phyloP scores from a whole-genome alignment of 2,329 filamentous ascomycete species.

The Elsinoe arachidis region DNA sequence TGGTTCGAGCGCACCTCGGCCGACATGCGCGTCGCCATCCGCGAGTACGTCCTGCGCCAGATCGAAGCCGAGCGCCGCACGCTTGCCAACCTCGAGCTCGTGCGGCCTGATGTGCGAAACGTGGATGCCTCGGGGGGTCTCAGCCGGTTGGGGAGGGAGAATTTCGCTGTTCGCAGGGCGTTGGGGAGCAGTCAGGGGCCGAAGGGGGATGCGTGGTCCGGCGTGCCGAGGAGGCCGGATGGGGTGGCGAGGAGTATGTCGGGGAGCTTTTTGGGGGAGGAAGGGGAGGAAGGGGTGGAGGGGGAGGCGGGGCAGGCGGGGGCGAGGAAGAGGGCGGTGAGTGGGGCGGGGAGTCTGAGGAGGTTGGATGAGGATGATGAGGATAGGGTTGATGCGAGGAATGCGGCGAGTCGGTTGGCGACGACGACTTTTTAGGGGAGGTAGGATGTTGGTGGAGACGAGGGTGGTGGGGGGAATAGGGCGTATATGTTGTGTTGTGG shows the following conservation, averaged over 20 bases:
- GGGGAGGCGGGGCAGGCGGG: constrained; percentile 31
- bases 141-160: constrained; percentile 78
- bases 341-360: constrained; percentile 45
- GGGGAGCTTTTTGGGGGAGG: constrained; percentile 58
- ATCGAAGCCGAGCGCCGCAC: constrained; percentile 93
- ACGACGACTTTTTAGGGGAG: constrained; percentile 73
- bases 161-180: constrained; percentile 67
- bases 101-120: constrained; percentile 82
- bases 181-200: constrained; percentile 85
- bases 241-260: constrained; percentile 70
- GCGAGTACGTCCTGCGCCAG: constrained; percentile 87
- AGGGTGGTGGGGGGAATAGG: not conserved
- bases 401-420: constrained; percentile 86
- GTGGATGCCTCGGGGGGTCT: constrained; percentile 89
- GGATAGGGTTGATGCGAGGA: constrained; percentile 87
- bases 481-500: not conserved
- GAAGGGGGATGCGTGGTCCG: constrained; percentile 97
- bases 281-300: constrained; percentile 36
- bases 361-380: constrained; percentile 73
- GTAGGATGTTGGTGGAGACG: not conserved
- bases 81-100: constrained; percentile 83
- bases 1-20: constrained; percentile 83
- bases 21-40: constrained; percentile 74
- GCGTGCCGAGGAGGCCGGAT: constrained; percentile 75
- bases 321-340: constrained; percentile 40